Evolutionary conservation across 202 grass and related monocot species (phyloP), one percentile per base, ranked within the genome.

Genomic region (Saccharum hybrid): DNA sequence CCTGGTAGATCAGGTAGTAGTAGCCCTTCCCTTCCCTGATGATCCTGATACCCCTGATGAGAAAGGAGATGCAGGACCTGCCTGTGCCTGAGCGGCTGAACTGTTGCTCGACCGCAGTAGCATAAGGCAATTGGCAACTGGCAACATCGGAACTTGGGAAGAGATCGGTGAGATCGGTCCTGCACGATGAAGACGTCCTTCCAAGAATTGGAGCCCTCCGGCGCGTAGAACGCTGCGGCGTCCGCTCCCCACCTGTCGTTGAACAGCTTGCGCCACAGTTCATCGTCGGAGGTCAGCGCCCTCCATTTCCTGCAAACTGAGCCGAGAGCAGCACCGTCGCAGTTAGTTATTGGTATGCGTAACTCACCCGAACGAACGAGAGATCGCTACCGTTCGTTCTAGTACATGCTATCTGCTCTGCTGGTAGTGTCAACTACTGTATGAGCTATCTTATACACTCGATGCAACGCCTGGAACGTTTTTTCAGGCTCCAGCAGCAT

Each of bases 301-400:
- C 65, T 92, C 91, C 96, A 98, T 81, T 86, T 92, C 71, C 87
- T 92, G 93, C 92, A 95, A 43, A 98, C 93, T 95, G 22, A 1
- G 49, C 22, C 75, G 0, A 38, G 38, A 66, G 19, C 77, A 75
- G 60, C 70, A 68, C 0, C 12, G 8, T n/a, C 22, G 18, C 4
- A 15, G 61, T 74, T 11, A 42, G 14, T 54, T 54, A 34, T 16
- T 26, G 2, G 7, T 7, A 21, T 11, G 10, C 6, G 37, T n/a
- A n/a, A 15, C 34, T 21, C 10, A 41, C 19, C 16, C 14, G 38
- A 67, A 52, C 15, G 51, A 79, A 52, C 45, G 2, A n/a, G 8
- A 15, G 11, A 13, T 12, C 12, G 22, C 18, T 71, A 30, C 41
- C 22, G 3, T 23, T 26, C 9, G 21, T 10, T 56, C 13, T 31